phyloP scores from a whole-genome alignment of 2,329 filamentous ascomycete genomes.

The Epichloe coenophiala region DNA sequence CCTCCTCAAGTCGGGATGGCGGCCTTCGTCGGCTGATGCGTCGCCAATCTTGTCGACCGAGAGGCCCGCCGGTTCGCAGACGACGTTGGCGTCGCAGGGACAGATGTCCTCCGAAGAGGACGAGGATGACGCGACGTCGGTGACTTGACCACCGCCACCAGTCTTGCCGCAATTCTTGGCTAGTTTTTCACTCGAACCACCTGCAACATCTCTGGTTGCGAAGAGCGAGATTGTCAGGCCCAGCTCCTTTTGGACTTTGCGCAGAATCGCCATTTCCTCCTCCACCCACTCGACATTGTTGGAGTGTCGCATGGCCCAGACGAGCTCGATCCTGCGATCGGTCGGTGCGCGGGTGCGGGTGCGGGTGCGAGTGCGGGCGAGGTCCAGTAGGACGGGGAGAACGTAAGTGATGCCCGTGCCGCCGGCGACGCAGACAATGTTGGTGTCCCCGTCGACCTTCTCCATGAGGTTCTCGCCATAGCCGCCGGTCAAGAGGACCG shows the following conservation, averaged over 20 bases:
- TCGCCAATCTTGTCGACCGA: conserved; percentile 17
- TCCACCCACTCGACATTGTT: conserved; percentile 44
- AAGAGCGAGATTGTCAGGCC: conserved; percentile 42
- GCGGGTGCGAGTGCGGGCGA: conserved; percentile 25
- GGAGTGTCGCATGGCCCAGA: conserved; percentile 48
- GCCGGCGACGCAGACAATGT: conserved; percentile 26
- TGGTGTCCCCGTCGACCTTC: conserved; percentile 25
- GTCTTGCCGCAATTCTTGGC: conserved; percentile 4
- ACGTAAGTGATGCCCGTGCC: conserved; percentile 28
- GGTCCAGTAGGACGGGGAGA: conserved; percentile 21
- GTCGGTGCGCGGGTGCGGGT: conserved; percentile 27
- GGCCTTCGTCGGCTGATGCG: conserved; percentile 16
- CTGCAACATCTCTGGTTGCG: conserved; percentile 37
- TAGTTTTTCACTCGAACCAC: conserved; percentile 7
- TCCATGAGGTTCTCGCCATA: conserved; percentile 42
- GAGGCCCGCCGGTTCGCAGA: conserved; percentile 7
- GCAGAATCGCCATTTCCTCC: conserved; percentile 39
- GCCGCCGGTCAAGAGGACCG: conserved; percentile 47
- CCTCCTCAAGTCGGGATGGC: conserved; percentile 31
- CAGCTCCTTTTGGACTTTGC: conserved; percentile 20
- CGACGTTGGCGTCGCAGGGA: conserved; percentile 11
- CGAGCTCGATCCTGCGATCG: conserved; percentile 40
- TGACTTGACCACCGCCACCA: conserved; percentile 6
- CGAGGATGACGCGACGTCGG: conserved; percentile 7
- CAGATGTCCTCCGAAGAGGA: conserved; percentile 14